Base-by-base conservation (phyloP, 2,329 filamentous ascomycete species). In the Diaporthe aspalathi region DNA sequence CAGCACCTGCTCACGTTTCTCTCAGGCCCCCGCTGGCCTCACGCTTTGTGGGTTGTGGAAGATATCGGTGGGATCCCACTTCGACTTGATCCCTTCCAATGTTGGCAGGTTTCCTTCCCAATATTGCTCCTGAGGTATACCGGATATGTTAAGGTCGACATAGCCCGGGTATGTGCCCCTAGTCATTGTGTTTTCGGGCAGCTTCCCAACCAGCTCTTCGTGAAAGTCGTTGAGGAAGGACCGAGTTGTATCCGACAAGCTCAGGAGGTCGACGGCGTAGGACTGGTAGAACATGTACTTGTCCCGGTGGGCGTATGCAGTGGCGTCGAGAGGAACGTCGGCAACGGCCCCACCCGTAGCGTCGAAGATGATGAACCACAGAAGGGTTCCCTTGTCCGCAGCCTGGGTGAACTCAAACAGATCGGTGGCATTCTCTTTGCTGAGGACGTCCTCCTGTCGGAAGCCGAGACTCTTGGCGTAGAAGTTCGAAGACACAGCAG, bases 321-420 rank as follows among this genome's bases (percentile, higher is more conserved):
- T 91, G 12, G 85, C 86, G 74, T 90, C 83, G 72, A 79, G 77
- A 0, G 89, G 80, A 1, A 87, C 80, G 70, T 92, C 89, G 74
- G 84, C 85, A 65, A 89, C 84, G 16, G 89, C 89, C 12, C 90
- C 90, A 53, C 89, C 90, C 20, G 85, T 83, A 1, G 88, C 84
- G 76, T 91, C 88, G 75, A 91, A 92, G 53, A 91, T 89, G 70
- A 90, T 80, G 76, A 88, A 87, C 88, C 90, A 91, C 2, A 89
- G 73, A 1, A 86, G 77, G 0, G 87, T 89, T 2, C 85, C 88
- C 70, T 84, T 85, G 66, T 85, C 77, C 0, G 83, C 77, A 0
- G 76, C 74, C 70, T 88, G 85, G 50, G 91, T 79, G 76, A 88
- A 90, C 2, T 82, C 71, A 76, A 92, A 89, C 3, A 92, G 74